These are phyloP conservation scores for Hypericum androsaemum DNA, from an alignment of 345 rosid species.

Conservation along the genomic window DNA sequence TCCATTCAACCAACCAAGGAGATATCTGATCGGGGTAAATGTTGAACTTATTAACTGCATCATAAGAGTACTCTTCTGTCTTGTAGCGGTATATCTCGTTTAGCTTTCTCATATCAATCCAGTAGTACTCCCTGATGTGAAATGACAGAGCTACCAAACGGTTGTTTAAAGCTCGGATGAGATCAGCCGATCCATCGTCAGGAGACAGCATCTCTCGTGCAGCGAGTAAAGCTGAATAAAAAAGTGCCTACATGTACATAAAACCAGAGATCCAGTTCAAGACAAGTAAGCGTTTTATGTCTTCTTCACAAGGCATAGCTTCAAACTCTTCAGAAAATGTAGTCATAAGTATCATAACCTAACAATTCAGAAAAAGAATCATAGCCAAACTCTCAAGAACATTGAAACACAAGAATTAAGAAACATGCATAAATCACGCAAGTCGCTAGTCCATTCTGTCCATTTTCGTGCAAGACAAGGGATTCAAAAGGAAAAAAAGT, in stretches of 20 bases:
- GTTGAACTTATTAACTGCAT: conserved; percentile 87
- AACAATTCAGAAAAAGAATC: too few relatives aligned
- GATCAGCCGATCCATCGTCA: conserved; percentile 80
- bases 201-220: conserved; percentile 84
- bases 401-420: too few relatives aligned
- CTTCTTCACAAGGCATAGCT: too few relatives aligned
- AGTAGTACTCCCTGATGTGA: conserved; percentile 85
- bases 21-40: conserved; percentile 93
- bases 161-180: conserved; percentile 62
- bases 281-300: too few relatives aligned
- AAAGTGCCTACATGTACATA: conserved; percentile 33
- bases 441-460: too few relatives aligned
- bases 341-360: too few relatives aligned
- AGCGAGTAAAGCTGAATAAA: conserved; percentile 72
- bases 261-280: not conserved
- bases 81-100: conserved; percentile 80
- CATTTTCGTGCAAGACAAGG: not conserved
- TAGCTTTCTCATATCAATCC: conserved; percentile 66
- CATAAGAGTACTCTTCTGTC: conserved; percentile 82
- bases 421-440: too few relatives aligned
- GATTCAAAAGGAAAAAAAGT: not conserved
- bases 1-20: conserved; percentile 71
- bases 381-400: too few relatives aligned
- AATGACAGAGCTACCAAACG: conserved; percentile 78
- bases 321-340: too few relatives aligned